Percentiles rank a stretch among this genome's conserved stretches.
phyloP scores from a whole-genome alignment of 2,329 filamentous ascomycete genomes.

The Penicillium sp. region DNA sequence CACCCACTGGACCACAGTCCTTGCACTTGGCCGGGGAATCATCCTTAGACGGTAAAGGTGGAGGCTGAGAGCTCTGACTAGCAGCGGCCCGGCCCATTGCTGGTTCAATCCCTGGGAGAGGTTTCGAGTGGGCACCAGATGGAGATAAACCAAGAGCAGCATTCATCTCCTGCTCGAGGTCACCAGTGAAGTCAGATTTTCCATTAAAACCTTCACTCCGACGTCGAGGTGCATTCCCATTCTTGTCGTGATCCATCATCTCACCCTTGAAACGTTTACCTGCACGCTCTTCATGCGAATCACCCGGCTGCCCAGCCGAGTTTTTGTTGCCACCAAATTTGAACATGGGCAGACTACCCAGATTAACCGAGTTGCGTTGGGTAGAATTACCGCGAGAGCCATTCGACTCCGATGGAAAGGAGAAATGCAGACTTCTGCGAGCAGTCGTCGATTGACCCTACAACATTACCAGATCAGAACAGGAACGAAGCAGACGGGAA shows the following conservation, averaged over 20 bases:
- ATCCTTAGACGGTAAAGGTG: background rate
- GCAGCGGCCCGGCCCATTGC: background rate
- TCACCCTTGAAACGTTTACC: conserved; percentile 7
- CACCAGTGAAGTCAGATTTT: conserved; percentile 6
- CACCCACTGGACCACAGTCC: background rate
- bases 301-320: conserved; percentile 4
- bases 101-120: conserved; percentile 3
- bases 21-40: background rate
- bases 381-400: conserved; percentile 12
- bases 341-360: conserved; percentile 23
- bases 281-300: conserved; percentile 3
- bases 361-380: conserved; percentile 20
- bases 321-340: conserved; percentile 12
- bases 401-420: conserved; percentile 13
- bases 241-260: conserved; percentile 3
- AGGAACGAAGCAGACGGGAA: conserved; percentile 10
- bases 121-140: conserved; percentile 6
- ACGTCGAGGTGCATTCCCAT: background rate
- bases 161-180: conserved; percentile 22
- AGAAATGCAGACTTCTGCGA: conserved; percentile 21
- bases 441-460: conserved; percentile 28
- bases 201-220: background rate
- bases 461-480: conserved; percentile 32
- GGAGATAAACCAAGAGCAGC: conserved; percentile 21
- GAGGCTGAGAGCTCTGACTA: background rate